Conservation (phyloP, 1,139 yeast genomes). For the Candida sp. region DNA sequence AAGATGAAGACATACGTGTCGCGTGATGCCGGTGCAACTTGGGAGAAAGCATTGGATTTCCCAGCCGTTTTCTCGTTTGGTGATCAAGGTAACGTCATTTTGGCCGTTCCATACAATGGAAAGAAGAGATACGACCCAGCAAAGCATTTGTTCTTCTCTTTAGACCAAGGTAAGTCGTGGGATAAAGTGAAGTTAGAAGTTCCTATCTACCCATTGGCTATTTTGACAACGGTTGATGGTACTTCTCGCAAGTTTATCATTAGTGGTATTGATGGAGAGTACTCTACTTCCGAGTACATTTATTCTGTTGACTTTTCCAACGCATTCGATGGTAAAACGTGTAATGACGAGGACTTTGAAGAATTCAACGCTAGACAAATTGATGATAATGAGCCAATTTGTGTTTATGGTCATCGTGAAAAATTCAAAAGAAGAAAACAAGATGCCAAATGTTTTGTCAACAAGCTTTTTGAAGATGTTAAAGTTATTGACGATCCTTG, state of each 20-base stretch:
- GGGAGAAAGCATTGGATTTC: conserved; percentile 61
- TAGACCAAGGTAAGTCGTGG: conserved; percentile 83
- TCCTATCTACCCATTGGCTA: conserved; percentile 44
- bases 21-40: conserved; percentile 77
- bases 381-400: conserved; percentile 53
- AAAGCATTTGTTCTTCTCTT: conserved; percentile 55
- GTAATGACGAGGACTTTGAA: conserved; percentile 65
- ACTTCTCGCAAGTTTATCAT: conserved; percentile 64
- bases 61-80: conserved; percentile 71
- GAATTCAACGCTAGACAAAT: conserved; percentile 62
- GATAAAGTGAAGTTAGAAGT: conserved; percentile 48
- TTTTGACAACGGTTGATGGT: conserved; percentile 76
- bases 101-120: conserved; percentile 56
- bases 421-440: conserved; percentile 70
- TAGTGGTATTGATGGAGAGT: conserved; percentile 44
- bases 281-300: conserved; percentile 22
- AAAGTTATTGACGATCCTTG: conserved; percentile 62
- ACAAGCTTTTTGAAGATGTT: conserved; percentile 62
- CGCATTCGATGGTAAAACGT: conserved; percentile 57
- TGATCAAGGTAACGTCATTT: conserved; percentile 78
- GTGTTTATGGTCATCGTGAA: conserved; percentile 79
- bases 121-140: conserved; percentile 20
- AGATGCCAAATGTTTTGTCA: conserved; percentile 71
- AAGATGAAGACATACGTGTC: conserved; percentile 62
- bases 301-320: conserved; percentile 65